Conservation (phyloP, 495 filamentous ascomycete genomes). For the Aspergillus asperescens region DNA sequence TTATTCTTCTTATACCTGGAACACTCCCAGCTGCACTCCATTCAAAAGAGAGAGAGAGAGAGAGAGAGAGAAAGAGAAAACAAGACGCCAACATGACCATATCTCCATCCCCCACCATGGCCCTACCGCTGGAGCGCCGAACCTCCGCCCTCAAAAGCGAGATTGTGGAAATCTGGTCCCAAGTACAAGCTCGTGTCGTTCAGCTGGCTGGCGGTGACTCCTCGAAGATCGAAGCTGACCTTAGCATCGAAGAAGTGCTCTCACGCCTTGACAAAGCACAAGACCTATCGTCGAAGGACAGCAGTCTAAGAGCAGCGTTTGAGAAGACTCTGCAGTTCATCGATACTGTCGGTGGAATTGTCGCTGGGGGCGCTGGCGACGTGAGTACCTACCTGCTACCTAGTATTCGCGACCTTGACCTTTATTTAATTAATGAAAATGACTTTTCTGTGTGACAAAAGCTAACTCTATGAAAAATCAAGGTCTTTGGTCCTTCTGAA, state of each 20-base stretch:
- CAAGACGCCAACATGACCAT: constrained; percentile 18
- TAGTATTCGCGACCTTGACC: no score
- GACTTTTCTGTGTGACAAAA: background rate
- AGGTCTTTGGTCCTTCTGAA: constrained; percentile 36
- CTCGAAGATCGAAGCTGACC: constrained; percentile 20
- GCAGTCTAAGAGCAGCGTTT: constrained; percentile 22
- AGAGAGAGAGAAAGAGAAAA: no score
- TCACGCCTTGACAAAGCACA: constrained; percentile 25
- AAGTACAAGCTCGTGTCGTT: constrained; percentile 33
- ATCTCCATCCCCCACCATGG: constrained; percentile 11
- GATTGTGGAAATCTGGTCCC: constrained; percentile 34
- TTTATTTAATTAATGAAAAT: no score
- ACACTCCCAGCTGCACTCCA: background rate
- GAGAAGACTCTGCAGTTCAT: constrained; percentile 34
- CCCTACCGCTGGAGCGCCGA: constrained; percentile 7
- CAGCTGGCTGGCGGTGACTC: constrained; percentile 36
- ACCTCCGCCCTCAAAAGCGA: constrained; percentile 28
- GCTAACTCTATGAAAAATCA: background rate
- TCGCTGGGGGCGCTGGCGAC: constrained; percentile 28
- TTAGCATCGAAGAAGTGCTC: constrained; percentile 31
- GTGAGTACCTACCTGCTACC: constrained; percentile 26
- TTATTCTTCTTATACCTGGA: background rate
- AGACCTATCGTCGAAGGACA: constrained; percentile 23
- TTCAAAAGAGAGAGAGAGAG: background rate
- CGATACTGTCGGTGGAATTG: constrained; percentile 31